Conservation (phyloP, 225 moss, liverwort and hornwort species). For the Ulota crispa region DNA sequence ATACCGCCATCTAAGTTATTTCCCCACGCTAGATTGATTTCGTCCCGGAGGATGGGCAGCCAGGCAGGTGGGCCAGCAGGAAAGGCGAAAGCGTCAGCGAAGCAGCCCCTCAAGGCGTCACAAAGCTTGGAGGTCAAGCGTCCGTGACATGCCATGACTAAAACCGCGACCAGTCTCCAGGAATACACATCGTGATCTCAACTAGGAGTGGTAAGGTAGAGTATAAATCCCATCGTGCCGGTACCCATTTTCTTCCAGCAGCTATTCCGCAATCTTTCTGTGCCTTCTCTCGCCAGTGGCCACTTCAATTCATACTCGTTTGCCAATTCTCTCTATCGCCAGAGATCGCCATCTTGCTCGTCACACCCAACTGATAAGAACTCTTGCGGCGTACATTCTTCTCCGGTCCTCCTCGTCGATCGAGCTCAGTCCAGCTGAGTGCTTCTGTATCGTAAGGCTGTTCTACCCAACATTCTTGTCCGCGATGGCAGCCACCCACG, state of each 20-base stretch:
- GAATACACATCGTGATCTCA: neutral
- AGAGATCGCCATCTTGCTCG: neutral
- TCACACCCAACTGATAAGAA: neutral
- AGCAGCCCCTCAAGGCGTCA: neutral
- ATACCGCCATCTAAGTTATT: neutral
- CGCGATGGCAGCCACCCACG: constrained; percentile 26
- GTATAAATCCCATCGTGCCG: constrained; percentile 18
- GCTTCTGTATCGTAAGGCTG: neutral
- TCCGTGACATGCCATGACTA: neutral
- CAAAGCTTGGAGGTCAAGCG: too few relatives aligned
- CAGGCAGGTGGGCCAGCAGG: constrained; percentile 5
- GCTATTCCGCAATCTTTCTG: neutral
- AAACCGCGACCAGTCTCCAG: neutral
- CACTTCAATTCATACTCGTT: neutral
- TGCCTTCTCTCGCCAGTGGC: neutral
- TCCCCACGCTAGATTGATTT: neutral
- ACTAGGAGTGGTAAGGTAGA: neutral
- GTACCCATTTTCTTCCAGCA: neutral
- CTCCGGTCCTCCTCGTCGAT: neutral
- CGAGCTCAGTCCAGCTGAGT: neutral
- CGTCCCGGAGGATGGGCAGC: neutral
- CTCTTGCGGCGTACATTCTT: neutral
- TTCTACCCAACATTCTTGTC: neutral
- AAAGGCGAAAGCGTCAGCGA: neutral
- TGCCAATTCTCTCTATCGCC: neutral